Conservation (phyloP, 129 eudicot genomes). For the Centrapalus pauciflorus region DNA sequence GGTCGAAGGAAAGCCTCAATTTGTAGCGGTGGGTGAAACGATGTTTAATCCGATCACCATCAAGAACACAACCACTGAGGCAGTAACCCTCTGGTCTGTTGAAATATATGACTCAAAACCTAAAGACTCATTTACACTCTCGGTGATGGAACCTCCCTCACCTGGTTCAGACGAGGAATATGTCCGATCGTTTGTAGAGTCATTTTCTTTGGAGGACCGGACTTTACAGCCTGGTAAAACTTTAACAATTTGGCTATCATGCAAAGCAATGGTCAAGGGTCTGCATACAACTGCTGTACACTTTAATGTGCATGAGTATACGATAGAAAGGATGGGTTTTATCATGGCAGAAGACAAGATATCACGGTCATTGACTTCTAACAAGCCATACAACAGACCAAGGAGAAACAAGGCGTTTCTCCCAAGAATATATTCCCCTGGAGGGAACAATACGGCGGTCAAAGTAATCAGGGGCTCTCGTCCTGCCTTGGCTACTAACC, state of each 20-base stretch:
- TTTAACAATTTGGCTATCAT: conserved; percentile 64
- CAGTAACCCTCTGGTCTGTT: conserved; percentile 56
- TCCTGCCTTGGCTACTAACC: conserved; percentile 41
- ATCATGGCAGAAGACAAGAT: conserved; percentile 78
- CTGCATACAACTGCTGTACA: conserved; percentile 74
- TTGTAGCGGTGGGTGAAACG: conserved; percentile 55
- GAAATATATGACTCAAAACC: conserved; percentile 84
- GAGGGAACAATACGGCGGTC: conserved; percentile 14
- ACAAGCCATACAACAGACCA: conserved; percentile 44
- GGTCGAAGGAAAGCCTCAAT: conserved; percentile 56
- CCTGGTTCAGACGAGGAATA: conserved; percentile 42
- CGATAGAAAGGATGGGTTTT: conserved; percentile 66
- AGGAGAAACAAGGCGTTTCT: conserved; percentile 39
- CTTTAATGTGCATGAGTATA: conserved; percentile 56
- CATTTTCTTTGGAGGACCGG: conserved; percentile 65
- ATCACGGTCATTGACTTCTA: conserved; percentile 59
- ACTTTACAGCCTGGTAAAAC: conserved; percentile 44
- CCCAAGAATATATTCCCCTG: conserved; percentile 20
- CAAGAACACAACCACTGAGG: conserved; percentile 50
- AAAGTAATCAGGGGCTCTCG: conserved; percentile 52
- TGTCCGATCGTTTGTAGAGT: conserved; percentile 42
- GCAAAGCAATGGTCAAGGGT: conserved; percentile 76
- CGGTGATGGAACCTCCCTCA: conserved; percentile 83
- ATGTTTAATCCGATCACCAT: conserved; percentile 49
- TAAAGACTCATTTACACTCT: conserved; percentile 60